These are phyloP conservation scores for Maudiozyma bulderi DNA, from an alignment of 805 yeast species.

Conservation along the genomic window DNA sequence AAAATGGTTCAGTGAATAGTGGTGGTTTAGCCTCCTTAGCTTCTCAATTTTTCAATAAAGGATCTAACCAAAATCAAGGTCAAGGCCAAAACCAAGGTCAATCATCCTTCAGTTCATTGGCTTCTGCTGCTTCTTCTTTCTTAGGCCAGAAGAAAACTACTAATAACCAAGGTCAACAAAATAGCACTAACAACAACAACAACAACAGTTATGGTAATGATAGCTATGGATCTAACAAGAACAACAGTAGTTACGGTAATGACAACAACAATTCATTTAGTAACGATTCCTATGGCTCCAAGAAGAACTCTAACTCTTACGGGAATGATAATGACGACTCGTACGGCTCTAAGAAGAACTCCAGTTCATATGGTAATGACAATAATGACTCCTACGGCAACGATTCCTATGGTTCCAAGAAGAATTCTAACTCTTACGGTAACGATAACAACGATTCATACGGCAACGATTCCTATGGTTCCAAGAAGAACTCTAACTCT, in stretches of 20 bases:
- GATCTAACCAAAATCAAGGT: background rate
- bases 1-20: slow-evolving; percentile 11
- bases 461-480: background rate
- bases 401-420: background rate
- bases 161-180: slow-evolving; percentile 1
- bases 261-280: background rate
- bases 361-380: background rate
- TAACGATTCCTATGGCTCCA: background rate
- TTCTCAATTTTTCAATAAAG: slow-evolving; percentile 15
- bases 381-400: background rate
- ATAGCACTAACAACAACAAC: background rate
- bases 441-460: background rate
- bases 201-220: background rate
- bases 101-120: slow-evolving; percentile 7
- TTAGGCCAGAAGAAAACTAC: background rate
- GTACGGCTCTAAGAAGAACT: background rate
- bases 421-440: background rate
- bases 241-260: background rate
- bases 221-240: background rate
- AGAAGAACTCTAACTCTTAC: background rate
- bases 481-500: background rate
- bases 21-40: slow-evolving; percentile 21
- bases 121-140: slow-evolving; percentile 12
- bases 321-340: background rate
- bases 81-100: slow-evolving; percentile 1